Percentiles rank a stretch among this genome's conserved stretches.
Conservation (phyloP, 306 rosid species). For the Cicer chorassanicum region DNA sequence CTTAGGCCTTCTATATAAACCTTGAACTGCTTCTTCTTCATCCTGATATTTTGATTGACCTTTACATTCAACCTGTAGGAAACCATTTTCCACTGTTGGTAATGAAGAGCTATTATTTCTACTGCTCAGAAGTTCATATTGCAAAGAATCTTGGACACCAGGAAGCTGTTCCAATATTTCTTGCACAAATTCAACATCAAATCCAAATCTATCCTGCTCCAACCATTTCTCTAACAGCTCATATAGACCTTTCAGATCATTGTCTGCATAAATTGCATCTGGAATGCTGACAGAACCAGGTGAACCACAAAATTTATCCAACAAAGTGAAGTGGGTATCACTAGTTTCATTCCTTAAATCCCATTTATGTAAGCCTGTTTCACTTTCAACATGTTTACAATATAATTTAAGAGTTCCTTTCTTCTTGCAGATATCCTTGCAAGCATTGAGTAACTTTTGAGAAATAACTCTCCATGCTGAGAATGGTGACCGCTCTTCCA, state of each 20-base stretch:
- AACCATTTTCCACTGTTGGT: conserved; percentile 83
- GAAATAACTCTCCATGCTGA: conserved; percentile 80
- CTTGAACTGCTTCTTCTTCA: conserved; percentile 55
- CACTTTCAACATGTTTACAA: conserved; percentile 72
- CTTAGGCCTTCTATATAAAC: conserved; percentile 62
- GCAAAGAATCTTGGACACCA: conserved; percentile 59
- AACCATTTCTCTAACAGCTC: conserved; percentile 74
- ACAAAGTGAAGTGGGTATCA: conserved; percentile 46
- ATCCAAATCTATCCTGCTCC: conserved; percentile 93
- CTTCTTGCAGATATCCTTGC: conserved; percentile 64
- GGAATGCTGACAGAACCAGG: conserved; percentile 56
- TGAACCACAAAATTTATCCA: conserved; percentile 71
- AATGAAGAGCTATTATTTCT: conserved; percentile 62
- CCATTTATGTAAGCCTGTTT: conserved; percentile 43
- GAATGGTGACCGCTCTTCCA: conserved; percentile 70
- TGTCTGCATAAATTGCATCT: conserved; percentile 52
- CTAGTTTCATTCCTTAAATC: conserved; percentile 44
- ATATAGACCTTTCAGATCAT: conserved; percentile 51
- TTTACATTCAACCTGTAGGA: conserved; percentile 57
- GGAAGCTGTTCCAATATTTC: conserved; percentile 86
- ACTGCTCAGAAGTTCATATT: conserved; percentile 61
- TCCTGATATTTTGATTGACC: conserved; percentile 59
- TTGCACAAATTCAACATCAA: conserved; percentile 90
- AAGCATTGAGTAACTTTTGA: conserved; percentile 63
- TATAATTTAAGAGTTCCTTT: conserved; percentile 64